Percentiles rank a stretch among this genome's conserved stretches.
phyloP scores from a whole-genome alignment of 2,329 filamentous ascomycete genomes.

The Sclerotinia sclerotiorum region DNA sequence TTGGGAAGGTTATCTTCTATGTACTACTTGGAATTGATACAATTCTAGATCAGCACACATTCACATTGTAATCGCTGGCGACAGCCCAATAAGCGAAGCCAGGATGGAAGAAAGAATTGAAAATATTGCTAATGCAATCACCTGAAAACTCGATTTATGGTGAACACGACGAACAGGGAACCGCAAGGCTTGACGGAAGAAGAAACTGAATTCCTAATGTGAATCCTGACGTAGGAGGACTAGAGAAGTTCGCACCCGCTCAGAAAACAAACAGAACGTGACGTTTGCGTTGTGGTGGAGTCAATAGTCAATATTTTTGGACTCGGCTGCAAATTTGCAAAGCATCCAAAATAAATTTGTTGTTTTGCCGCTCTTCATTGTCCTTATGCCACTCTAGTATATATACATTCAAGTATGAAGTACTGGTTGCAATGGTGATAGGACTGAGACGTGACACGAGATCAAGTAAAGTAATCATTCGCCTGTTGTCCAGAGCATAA shows the following conservation, averaged over 20 bases:
- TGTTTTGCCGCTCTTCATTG: not conserved
- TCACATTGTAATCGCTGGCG: not conserved
- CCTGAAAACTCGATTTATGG: not conserved
- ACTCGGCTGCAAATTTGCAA: constrained; percentile 1
- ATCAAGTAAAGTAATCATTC: not conserved
- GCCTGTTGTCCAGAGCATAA: not conserved
- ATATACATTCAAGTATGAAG: not conserved
- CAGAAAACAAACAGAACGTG: not conserved
- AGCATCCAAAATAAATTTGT: not conserved
- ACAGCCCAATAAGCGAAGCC: not conserved
- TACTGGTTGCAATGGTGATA: not conserved
- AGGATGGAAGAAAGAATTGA: not conserved
- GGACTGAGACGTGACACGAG: not conserved
- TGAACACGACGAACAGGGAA: not conserved
- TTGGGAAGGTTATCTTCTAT: not conserved
- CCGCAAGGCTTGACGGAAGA: constrained; percentile 8
- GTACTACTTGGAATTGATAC: not conserved
- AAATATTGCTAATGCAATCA: not conserved
- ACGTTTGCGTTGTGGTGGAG: not conserved
- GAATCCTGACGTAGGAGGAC: not conserved
- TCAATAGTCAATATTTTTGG: not conserved
- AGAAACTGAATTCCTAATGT: not conserved
- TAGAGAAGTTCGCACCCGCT: not conserved
- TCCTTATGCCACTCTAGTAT: not conserved
- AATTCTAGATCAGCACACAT: not conserved